Conservation (phyloP, 2,329 filamentous ascomycete species). For the Sporothrix humicola region DNA sequence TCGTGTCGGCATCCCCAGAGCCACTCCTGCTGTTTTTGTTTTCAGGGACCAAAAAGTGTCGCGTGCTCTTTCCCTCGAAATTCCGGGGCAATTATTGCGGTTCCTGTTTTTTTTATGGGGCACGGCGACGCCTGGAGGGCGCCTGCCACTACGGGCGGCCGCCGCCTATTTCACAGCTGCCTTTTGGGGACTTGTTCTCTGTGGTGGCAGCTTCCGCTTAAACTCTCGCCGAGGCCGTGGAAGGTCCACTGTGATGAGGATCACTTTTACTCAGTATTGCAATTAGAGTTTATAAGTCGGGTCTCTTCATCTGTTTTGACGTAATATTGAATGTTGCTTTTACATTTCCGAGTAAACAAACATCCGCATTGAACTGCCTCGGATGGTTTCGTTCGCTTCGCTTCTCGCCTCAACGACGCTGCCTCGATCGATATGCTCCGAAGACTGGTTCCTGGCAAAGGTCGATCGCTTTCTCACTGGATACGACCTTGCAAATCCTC, state of each 20-base stretch:
- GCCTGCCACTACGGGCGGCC: constrained; percentile 5
- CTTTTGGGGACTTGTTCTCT: background rate
- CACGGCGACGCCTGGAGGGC: constrained; percentile 22
- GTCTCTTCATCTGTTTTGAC: background rate
- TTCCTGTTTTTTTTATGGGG: constrained; percentile 17
- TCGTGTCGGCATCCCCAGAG: background rate
- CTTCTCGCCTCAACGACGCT: background rate
- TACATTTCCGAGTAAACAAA: background rate
- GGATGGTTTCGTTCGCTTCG: background rate
- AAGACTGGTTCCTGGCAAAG: background rate
- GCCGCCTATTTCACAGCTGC: constrained; percentile 7
- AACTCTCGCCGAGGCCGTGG: background rate
- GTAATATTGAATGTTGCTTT: background rate
- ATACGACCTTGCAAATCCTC: background rate
- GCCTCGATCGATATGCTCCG: background rate
- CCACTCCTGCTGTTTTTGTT: background rate
- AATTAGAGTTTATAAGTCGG: background rate
- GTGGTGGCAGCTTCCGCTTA: constrained; percentile 10
- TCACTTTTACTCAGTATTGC: background rate
- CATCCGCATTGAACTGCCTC: background rate
- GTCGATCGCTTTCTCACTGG: background rate
- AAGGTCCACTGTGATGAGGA: background rate
- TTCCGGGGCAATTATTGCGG: background rate
- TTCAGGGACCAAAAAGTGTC: constrained; percentile 23
- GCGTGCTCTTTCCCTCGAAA: constrained; percentile 1